Conservation (phyloP, 139 green algal genomes). For the Closterium sp. region DNA sequence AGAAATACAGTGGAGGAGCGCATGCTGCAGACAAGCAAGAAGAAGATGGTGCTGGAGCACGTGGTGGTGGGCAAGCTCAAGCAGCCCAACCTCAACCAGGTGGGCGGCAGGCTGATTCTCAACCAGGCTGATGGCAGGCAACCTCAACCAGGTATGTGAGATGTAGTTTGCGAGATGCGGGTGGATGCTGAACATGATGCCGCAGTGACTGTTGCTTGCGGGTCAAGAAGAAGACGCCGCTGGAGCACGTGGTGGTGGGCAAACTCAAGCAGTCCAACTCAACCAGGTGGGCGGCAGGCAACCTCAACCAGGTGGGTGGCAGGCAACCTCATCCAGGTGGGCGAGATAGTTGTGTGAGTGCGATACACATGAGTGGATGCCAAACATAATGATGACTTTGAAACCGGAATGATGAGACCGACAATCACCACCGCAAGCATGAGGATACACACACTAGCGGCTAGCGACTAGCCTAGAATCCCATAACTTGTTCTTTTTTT, state of each 20-base stretch:
- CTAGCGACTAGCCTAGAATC: no score
- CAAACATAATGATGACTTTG: no score
- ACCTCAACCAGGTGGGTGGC: background rate
- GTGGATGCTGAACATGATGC: no score
- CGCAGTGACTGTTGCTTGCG: no score
- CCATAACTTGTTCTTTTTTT: no score
- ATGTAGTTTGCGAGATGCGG: slow-evolving; percentile 83
- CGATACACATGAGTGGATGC: no score
- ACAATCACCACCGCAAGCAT: background rate
- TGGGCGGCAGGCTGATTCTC: background rate
- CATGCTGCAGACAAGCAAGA: slow-evolving; percentile 80
- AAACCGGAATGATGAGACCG: no score
- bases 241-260: slow-evolving; percentile 82
- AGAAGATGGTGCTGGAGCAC: slow-evolving; percentile 85
- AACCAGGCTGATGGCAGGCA: background rate
- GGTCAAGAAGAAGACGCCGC: slow-evolving; percentile 80
- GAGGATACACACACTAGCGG: no score
- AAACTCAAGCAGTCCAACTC: slow-evolving; percentile 39
- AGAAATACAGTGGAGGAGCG: slow-evolving; percentile 82
- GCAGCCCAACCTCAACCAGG: slow-evolving; percentile 53
- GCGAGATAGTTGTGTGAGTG: no score
- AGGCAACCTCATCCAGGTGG: no score
- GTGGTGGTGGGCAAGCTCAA: slow-evolving; percentile 68
- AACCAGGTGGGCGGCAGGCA: background rate
- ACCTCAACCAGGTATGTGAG: slow-evolving; percentile 17